A percentile compares a stretch with the other conserved stretches of the same genome.
Evolutionary conservation across 495 filamentous ascomycete genomes (phyloP).

Genomic region (Lophiostoma macrostomum): DNA sequence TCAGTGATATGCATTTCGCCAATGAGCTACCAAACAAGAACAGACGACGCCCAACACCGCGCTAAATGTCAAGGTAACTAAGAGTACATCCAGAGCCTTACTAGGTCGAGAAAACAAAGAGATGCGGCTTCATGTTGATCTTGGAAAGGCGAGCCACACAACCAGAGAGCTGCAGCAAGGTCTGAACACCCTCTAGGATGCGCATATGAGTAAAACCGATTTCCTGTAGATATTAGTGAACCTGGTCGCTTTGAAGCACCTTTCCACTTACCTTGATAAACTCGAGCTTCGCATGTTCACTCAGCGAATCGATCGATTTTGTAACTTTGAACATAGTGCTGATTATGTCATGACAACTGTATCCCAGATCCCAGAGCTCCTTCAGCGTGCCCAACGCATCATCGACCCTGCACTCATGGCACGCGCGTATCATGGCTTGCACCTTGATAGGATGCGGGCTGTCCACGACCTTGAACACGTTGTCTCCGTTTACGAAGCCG

Average conservation of each 20-base stretch:
- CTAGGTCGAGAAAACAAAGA: conserved; percentile 52
- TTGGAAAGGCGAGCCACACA: conserved; percentile 86
- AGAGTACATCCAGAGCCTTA: neutral
- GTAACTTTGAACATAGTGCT: conserved; percentile 99
- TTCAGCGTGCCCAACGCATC: conserved; percentile 79
- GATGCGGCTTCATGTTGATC: conserved; percentile 89
- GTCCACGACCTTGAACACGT: conserved; percentile 98
- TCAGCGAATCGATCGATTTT: conserved; percentile 84
- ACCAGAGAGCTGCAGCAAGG: conserved; percentile 85
- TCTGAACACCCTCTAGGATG: conserved; percentile 94
- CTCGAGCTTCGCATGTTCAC: conserved; percentile 89
- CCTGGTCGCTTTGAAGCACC: neutral
- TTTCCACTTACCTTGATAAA: conserved; percentile 67
- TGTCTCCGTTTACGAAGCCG: conserved; percentile 94
- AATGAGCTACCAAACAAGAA: no score
- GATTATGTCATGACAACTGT: conserved; percentile 95
- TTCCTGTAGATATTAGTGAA: conserved; percentile 46
- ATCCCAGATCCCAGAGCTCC: conserved; percentile 91
- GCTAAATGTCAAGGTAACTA: conserved; percentile 23
- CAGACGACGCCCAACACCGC: conserved; percentile 17
- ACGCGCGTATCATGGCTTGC: conserved; percentile 96
- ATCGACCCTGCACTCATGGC: conserved; percentile 87
- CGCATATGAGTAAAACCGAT: conserved; percentile 99
- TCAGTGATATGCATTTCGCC: no score
- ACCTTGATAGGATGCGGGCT: conserved; percentile 96